Conservation (phyloP, 257 asterid species). For the Salvia miltiorrhiza region DNA sequence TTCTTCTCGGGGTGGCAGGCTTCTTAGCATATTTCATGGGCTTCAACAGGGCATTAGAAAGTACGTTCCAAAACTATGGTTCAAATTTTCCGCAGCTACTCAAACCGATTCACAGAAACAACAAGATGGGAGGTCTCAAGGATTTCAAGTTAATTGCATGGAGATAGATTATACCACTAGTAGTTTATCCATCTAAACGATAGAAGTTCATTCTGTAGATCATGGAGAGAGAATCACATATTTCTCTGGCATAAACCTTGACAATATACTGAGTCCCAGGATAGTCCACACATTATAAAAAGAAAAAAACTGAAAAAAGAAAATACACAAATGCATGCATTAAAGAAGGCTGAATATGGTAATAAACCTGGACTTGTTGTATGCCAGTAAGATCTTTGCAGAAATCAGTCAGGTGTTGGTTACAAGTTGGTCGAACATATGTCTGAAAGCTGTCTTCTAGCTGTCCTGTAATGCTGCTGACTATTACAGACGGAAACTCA, state of each 20-base stretch:
- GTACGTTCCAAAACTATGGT: neutral
- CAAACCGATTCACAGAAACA: neutral
- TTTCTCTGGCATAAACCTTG: neutral
- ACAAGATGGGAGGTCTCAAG: neutral
- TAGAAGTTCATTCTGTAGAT: neutral
- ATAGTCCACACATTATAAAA: neutral
- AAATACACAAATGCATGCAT: neutral
- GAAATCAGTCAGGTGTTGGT: constrained; percentile 68
- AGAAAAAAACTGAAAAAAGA: neutral
- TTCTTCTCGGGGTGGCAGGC: neutral
- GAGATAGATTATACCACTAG: constrained; percentile 1
- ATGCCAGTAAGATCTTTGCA: constrained; percentile 87
- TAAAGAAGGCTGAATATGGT: constrained; percentile 1
- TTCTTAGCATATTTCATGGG: neutral
- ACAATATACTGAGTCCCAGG: neutral
- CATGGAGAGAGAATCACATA: neutral
- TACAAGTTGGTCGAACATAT: constrained; percentile 80
- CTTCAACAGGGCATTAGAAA: neutral
- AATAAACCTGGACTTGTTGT: constrained; percentile 70
- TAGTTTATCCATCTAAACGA: neutral
- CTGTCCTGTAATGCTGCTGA: constrained; percentile 68
- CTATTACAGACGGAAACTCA: constrained; percentile 88
- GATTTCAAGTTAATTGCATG: neutral
- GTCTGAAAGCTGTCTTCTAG: constrained; percentile 77
- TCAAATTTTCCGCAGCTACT: neutral